Conservation (phyloP, 768 basidiomycete genomes). For the Chalciporus chontae region DNA sequence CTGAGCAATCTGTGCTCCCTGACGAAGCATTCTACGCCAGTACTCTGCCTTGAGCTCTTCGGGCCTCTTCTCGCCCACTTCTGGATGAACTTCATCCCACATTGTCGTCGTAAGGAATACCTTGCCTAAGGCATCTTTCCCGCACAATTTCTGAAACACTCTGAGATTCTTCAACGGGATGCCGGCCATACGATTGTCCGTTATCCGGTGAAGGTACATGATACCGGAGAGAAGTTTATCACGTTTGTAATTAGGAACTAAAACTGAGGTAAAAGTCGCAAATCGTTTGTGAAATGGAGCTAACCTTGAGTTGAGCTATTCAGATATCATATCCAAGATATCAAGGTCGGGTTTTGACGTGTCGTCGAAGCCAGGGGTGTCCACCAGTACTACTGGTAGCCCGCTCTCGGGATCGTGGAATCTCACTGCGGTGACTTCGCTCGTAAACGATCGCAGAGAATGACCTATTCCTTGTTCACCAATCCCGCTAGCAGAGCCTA, state of each 20-base stretch:
- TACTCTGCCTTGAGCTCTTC: constrained; percentile 2
- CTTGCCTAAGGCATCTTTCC: constrained; percentile 26
- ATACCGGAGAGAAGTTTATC: constrained; percentile 29
- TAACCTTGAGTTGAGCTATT: constrained; percentile 13
- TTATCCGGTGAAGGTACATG: constrained; percentile 39
- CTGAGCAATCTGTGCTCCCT: constrained; percentile 7
- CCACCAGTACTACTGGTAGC: constrained; percentile 16
- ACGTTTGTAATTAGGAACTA: constrained; percentile 5
- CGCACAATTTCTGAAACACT: constrained; percentile 29
- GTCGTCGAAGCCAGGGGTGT: constrained; percentile 25
- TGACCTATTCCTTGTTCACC: constrained; percentile 4
- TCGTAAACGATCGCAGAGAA: constrained; percentile 10
- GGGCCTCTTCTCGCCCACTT: constrained; percentile 22
- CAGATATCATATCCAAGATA: constrained; percentile 9
- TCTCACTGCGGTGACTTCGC: constrained; percentile 3
- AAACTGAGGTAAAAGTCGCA: too few species aligned
- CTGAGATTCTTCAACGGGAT: constrained; percentile 18
- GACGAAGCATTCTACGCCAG: constrained; percentile 1
- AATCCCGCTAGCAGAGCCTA: constrained; percentile 4
- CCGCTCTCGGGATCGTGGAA: constrained; percentile 1
- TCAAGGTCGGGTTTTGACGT: constrained; percentile 14
- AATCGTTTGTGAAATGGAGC: too few species aligned
- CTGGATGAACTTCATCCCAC: constrained; percentile 32
- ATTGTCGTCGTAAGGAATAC: constrained; percentile 38
- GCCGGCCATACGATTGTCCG: constrained; percentile 36